A percentile compares a stretch with the other conserved stretches of the same genome.
phyloP scores from a whole-genome alignment of 2,329 filamentous ascomycete genomes.

The Colletotrichum somersetense region DNA sequence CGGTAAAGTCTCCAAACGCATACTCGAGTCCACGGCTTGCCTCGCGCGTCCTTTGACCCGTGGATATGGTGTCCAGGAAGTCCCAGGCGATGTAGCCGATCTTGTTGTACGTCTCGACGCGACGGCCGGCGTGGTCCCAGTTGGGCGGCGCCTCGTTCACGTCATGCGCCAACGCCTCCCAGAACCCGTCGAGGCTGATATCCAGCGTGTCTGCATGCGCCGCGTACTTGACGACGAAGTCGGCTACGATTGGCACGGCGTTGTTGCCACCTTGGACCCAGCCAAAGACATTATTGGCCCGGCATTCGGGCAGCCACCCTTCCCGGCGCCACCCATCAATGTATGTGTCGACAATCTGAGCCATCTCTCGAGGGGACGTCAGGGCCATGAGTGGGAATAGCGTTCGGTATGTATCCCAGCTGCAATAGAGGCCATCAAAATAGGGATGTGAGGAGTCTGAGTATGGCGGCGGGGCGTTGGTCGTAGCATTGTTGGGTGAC shows the following conservation, averaged over 20 bases:
- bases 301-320: conserved; percentile 22
- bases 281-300: conserved; percentile 15
- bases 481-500: conserved; percentile 22
- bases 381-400: conserved; percentile 23
- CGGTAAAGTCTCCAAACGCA: conserved; percentile 22
- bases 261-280: conserved; percentile 27
- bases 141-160: conserved; percentile 7
- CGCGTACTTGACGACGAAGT: conserved; percentile 22
- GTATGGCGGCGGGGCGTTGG: conserved; percentile 14
- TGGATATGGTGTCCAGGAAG: background rate
- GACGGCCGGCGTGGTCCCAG: conserved; percentile 22
- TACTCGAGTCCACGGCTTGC: conserved; percentile 20
- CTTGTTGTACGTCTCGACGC: conserved; percentile 21
- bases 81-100: conserved; percentile 17
- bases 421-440: conserved; percentile 26
- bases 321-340: conserved; percentile 16
- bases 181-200: conserved; percentile 11
- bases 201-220: conserved; percentile 5
- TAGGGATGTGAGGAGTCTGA: background rate
- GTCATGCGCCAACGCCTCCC: conserved; percentile 18
- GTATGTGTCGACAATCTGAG: conserved; percentile 20
- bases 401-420: conserved; percentile 22
- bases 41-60: conserved; percentile 17
- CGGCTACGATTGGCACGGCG: conserved; percentile 17
- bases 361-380: conserved; percentile 19